Evolutionary conservation across 352 stramenopile genomes (phyloP).

Genomic region (Phytopythium vexans): DNA sequence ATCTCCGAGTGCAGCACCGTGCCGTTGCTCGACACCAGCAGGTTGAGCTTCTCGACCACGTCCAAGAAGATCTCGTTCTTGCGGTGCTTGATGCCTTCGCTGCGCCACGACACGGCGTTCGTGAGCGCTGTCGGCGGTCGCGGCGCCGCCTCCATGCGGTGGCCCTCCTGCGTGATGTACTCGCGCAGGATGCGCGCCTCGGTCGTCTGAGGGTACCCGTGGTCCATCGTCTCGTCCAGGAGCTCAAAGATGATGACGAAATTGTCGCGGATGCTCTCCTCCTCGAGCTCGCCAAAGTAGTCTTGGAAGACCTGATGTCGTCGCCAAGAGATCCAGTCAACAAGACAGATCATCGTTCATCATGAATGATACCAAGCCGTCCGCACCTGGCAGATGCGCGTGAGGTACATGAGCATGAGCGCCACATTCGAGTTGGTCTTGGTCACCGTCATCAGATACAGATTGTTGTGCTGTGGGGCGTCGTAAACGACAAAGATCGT

Average conservation of each 20-base stretch:
- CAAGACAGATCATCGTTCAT: not conserved
- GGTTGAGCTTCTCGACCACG: conserved; percentile 98
- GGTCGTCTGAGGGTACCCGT: conserved; percentile 97
- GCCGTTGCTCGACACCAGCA: conserved; percentile 96
- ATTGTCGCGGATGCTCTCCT: conserved; percentile 99
- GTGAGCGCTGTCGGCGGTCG: conserved; percentile 95
- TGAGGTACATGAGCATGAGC: conserved; percentile 94
- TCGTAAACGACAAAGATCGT: not conserved
- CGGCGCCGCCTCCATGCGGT: conserved; percentile 90
- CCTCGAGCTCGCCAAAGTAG: conserved; percentile 99
- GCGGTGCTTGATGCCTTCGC: conserved; percentile 99
- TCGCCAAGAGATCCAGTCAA: not conserved
- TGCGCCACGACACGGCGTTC: conserved; percentile 98
- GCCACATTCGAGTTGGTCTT: conserved; percentile 99
- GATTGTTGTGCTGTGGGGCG: conserved; percentile 92
- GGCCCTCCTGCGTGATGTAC: conserved; percentile 98
- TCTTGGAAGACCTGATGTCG: conserved; percentile 94
- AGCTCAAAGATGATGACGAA: conserved; percentile 99
- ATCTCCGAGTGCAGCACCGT: conserved; percentile 99
- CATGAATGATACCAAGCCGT: not conserved
- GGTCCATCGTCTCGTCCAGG: conserved; percentile 99
- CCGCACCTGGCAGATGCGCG: conserved; percentile 74
- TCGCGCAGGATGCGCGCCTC: conserved; percentile 86
- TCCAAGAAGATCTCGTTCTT: conserved; percentile 99
- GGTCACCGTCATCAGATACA: conserved; percentile 98